A percentile compares a stretch with the other conserved stretches of the same genome.
Conservation (phyloP, 2,329 filamentous ascomycete species). For the Mariannaea sp. region DNA sequence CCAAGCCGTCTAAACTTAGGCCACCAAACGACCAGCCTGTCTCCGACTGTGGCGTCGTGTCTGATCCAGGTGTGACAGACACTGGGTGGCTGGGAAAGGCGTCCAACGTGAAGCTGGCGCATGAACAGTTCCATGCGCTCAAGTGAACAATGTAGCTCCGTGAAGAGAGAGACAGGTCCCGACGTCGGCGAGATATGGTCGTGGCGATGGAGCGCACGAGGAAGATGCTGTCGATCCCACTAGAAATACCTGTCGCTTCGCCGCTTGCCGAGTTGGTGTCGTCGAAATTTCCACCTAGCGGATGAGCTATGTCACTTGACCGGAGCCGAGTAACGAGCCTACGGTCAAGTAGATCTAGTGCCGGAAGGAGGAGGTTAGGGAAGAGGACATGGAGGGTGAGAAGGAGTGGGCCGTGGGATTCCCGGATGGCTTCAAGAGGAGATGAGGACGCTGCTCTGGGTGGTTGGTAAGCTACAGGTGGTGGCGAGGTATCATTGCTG, state of each 20-base stretch:
- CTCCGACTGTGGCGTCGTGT: not conserved
- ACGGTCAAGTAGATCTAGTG: conserved; percentile 85
- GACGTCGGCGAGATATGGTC: conserved; percentile 35
- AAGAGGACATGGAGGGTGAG: conserved; percentile 85
- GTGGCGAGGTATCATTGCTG: not conserved
- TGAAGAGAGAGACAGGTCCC: conserved; percentile 22
- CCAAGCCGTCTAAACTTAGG: conserved; percentile 45
- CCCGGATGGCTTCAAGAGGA: conserved; percentile 25
- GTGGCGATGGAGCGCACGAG: conserved; percentile 66
- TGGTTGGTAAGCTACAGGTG: conserved; percentile 34
- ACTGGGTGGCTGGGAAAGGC: conserved; percentile 56
- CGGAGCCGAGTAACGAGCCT: conserved; percentile 66
- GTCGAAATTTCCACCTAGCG: conserved; percentile 13
- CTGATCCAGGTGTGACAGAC: conserved; percentile 4
- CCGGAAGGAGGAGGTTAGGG: conserved; percentile 78
- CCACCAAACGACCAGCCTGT: conserved; percentile 56
- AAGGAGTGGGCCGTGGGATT: conserved; percentile 60
- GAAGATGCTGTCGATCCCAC: conserved; percentile 50
- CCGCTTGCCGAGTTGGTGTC: conserved; percentile 10
- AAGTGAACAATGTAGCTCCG: conserved; percentile 72
- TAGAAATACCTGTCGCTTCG: not conserved
- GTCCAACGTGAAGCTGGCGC: conserved; percentile 79
- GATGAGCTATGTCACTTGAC: not conserved
- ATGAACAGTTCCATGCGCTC: conserved; percentile 84
- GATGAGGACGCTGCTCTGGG: conserved; percentile 23